Base-by-base conservation (phyloP, 192 early-diverging fungal genomes). In the Anaeromyces robustus region DNA sequence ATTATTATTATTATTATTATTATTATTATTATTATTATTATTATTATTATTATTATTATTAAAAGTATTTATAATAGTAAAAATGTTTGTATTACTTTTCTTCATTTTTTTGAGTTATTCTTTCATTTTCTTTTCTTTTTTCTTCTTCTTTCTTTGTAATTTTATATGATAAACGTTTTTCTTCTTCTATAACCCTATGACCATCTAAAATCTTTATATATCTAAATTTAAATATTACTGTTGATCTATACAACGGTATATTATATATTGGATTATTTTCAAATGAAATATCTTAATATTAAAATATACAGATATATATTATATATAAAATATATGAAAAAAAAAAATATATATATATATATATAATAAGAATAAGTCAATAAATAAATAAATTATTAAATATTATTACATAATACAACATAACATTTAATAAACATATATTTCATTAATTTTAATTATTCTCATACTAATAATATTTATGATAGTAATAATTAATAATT, bases 181-280 rank as follows among this genome's bases (percentile, higher is more conserved):
- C 87, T 83, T 90, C 89, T 77, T 90, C 89, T 1, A 29, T 79
- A 29, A 90, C 83, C 30, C 86, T 79, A 52, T 82, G 79, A 13
- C 89, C 88, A 80, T 89, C 88, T 28, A 90, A 79, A 78, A 84
- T 29, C 78, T 87, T 89, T 0, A 90, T 77, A 18, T 78, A 81
- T 29, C 80, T 82, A 77, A 85, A 81, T 30, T 83, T 78, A 59
- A 83, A 84, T 30, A 88, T 83, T 13, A 89, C 16, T 29, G 88
- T 83, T 14, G 86, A 77, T 29, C 86, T 83, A 77, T 86, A 87
- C 37, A 82, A 81, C 12, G 77, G 79, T 29, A 87, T 84, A 17
- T 34, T 26, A 30, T 37, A 68, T 29, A 88, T 82, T n/a, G 81
- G 80, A n/a, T 68, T 68, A n/a, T 68, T 26, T n/a, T 68, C 52